A percentile compares a stretch with the other conserved stretches of the same genome.
Conservation (phyloP, 1,139 yeast genomes). For the Pneumocystis carinii region DNA sequence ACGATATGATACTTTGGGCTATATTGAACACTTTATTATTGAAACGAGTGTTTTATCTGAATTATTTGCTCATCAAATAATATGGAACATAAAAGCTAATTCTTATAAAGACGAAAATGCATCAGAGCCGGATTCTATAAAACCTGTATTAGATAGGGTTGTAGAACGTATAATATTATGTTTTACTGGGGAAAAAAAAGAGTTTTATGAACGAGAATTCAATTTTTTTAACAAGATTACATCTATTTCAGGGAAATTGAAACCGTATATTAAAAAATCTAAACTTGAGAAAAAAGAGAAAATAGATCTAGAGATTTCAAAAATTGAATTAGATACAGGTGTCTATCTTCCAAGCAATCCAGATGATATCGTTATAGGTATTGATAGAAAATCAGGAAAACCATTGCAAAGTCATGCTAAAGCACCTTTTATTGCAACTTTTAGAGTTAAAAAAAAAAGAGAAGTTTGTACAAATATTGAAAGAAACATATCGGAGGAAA, state of each 20-base stretch:
- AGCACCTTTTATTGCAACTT: constrained; percentile 96
- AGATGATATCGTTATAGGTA: constrained; percentile 83
- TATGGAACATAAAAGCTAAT: constrained; percentile 96
- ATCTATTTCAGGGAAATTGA: constrained; percentile 79
- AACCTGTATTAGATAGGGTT: constrained; percentile 69
- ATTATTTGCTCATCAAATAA: constrained; percentile 89
- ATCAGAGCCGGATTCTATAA: constrained; percentile 60
- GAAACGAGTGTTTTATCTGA: constrained; percentile 88
- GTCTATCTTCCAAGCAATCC: constrained; percentile 95
- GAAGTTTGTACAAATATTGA: constrained; percentile 23
- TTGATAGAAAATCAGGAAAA: constrained; percentile 78
- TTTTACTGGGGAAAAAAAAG: constrained; percentile 46
- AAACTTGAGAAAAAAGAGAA: constrained; percentile 93
- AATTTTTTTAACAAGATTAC: constrained; percentile 84
- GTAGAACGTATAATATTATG: constrained; percentile 48
- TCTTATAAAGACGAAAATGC: constrained; percentile 78
- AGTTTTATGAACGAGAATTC: constrained; percentile 70
- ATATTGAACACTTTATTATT: constrained; percentile 72
- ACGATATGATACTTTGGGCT: constrained; percentile 68
- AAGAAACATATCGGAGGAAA: constrained; percentile 17
- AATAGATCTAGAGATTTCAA: constrained; percentile 90
- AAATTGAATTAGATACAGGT: constrained; percentile 60
- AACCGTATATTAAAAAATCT: constrained; percentile 81
- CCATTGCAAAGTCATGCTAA: constrained; percentile 98
- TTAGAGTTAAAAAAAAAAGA: constrained; percentile 47